Evolutionary conservation across 371 early-diverging fungal genomes (phyloP), one percentile per base, ranked within the genome.

Genomic region (Mortierella sp.): DNA sequence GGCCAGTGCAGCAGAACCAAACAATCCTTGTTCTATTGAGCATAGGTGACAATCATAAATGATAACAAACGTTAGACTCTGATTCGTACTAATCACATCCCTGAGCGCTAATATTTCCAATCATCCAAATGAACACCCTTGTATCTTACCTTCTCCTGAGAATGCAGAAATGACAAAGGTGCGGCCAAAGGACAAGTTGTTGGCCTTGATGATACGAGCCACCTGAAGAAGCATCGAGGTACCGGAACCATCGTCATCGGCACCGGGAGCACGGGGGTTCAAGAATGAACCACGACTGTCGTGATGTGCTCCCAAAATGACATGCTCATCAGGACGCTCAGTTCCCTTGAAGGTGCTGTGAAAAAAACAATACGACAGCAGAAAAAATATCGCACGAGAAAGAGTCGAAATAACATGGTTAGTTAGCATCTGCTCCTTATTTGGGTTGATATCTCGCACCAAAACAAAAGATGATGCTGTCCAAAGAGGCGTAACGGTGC

Each of bases 221-320:
- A 74, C 67, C 44, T 78, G 75, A 13, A 87, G 74, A 7, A 87
- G 66, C 87, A 85, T 79, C 41, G 77, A 66, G 1, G 86, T 50
- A 22, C 87, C 87, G 16, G 76, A 75, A 44, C 83, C 85, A 68
- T 86, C 81, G 55, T 85, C 86, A n/a, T 86, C 73, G 2, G 85
- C 86, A 26, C 87, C 87, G 2, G 87, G 87, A 8, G 87, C 87
- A 19, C 87, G 83, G 9, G 73, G 73, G 63, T 76, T 74, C 64
- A 81, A 73, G 66, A 76, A 73, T 6, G 84, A 80, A 41, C 85
- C 85, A 11, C 86, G 84, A 34, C 71, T 68, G 61, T 87, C 87
- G 52, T 85, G 77, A 76, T 87, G 87, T 1, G 87, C 87, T 22
- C 86, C 85, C 63, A 87, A 63, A 45, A 87, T 81, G 68, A 85